These are phyloP conservation scores for Stenogyne calaminthoides DNA, from an alignment of 305 asterid genomes.

Conservation along the genomic window DNA sequence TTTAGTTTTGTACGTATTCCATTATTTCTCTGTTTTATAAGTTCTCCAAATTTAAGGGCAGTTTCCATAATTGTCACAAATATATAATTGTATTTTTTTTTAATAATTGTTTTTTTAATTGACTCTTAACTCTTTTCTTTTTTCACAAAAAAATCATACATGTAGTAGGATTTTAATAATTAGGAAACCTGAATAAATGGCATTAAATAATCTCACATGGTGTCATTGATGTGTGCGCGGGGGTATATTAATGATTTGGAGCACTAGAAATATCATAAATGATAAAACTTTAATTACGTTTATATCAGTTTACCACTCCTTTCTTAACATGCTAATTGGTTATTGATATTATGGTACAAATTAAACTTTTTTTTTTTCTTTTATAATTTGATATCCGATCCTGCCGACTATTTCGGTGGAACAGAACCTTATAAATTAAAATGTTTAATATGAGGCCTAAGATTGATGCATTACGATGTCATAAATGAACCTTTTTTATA, in stretches of 20 bases:
- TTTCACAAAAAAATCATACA: neutral
- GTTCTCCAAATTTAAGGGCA: neutral
- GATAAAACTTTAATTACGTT: conserved; percentile 11
- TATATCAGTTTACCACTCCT: neutral
- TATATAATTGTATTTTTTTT: neutral
- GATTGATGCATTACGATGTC: no score
- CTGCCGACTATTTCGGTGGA: no score
- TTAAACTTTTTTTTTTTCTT: no score
- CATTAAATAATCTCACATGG: conserved; percentile 20
- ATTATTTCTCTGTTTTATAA: neutral
- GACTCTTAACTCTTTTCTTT: neutral
- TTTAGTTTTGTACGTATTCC: neutral
- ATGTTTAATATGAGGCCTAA: neutral
- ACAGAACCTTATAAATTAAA: neutral
- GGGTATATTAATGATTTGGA: conserved; percentile 16
- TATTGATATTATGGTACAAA: neutral
- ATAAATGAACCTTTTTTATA: no score
- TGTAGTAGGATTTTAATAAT: neutral
- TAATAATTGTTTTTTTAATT: neutral
- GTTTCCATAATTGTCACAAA: neutral
- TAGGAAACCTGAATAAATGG: neutral
- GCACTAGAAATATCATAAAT: conserved; percentile 12
- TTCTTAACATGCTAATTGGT: neutral
- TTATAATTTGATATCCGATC: no score
- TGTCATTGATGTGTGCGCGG: conserved; percentile 16